Evolutionary conservation across 805 yeast species (phyloP), one percentile per base, ranked within the genome.

Genomic region (Candida silvicultrix): DNA sequence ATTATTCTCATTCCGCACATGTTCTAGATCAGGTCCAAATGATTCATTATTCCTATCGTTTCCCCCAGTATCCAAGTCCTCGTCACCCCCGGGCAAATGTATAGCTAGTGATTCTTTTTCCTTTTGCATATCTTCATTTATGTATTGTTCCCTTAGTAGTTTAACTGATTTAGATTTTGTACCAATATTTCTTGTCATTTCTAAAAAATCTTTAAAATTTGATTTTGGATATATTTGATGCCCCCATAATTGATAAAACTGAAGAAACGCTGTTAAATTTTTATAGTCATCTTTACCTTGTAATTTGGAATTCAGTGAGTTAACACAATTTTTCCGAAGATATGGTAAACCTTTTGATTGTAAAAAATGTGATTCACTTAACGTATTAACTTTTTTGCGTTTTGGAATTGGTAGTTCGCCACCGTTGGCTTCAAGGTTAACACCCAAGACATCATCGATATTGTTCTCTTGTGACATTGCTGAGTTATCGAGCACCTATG

Each of bases 211-310:
- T 41, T 70, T 69, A 52, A 89, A 86, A 50, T 78, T 81, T 15
- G 94, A 88, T 66, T 84, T 85, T 5, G 97, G 95, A 58, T 75
- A 88, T 35, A 89, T 55, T 20, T 74, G 69, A 60, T 85, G 92
- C 1, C 84, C 89, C 90, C 92, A 85, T 31, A 81, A 55, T 62
- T 84, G 89, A 60, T 83, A 85, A 34, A 75, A 69, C 28, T 72
- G 71, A 8, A 84, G 60, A 7, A 85, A 59, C 31, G 70, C 64
- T 10, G 71, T 61, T 45, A 80, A 59, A 59, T 80, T 81, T 31
- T 73, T 66, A 45, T 65, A 67, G 54, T 78, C 81, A 49, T 72
- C 73, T 48, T 60, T 69, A 53, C 67, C 64, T 39, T 46, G 53
- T 40, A 52, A 49, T 41, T 34, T 46, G 25, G 52, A 50, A 40